A percentile compares a stretch with the other conserved stretches of the same genome.
Evolutionary conservation across 2,329 filamentous ascomycete genomes (phyloP).

Genomic region (Aspergillus carbonarius): DNA sequence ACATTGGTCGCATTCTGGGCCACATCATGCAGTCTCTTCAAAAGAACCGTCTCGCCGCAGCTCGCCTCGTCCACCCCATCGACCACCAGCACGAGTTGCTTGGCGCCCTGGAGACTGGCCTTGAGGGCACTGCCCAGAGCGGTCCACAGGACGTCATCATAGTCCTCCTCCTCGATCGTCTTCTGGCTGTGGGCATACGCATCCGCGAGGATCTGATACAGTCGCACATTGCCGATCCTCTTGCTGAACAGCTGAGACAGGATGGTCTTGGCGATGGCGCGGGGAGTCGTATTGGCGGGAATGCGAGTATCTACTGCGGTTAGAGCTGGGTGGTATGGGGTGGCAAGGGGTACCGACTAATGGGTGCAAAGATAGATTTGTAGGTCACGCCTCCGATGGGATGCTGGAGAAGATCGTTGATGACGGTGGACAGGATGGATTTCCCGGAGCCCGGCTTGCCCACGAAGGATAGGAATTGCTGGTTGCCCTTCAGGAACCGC

Average conservation of each 20-base stretch:
- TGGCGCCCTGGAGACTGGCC: constrained; percentile 28
- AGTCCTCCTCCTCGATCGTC: constrained; percentile 25
- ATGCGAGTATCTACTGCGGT: constrained; percentile 29
- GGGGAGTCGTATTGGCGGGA: constrained; percentile 29
- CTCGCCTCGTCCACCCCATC: constrained; percentile 40
- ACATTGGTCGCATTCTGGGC: constrained; percentile 23
- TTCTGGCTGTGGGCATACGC: constrained; percentile 29
- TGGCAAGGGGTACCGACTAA: constrained; percentile 24
- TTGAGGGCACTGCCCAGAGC: constrained; percentile 31
- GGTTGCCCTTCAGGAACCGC: constrained; percentile 48
- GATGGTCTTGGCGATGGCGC: constrained; percentile 36
- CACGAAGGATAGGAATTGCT: constrained; percentile 48
- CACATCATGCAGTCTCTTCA: constrained; percentile 27
- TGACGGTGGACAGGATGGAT: constrained; percentile 39
- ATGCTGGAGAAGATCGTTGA: constrained; percentile 40
- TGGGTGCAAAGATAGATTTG: constrained; percentile 37
- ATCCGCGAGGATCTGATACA: constrained; percentile 35
- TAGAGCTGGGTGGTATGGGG: neutral
- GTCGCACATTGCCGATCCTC: constrained; percentile 39
- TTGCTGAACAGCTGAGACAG: constrained; percentile 38
- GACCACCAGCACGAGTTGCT: constrained; percentile 38
- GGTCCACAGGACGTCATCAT: constrained; percentile 37
- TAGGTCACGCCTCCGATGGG: constrained; percentile 37
- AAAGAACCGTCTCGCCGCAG: constrained; percentile 29
- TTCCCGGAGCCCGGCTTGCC: constrained; percentile 41